A percentile compares a stretch with the other conserved stretches of the same genome.
phyloP scores from a whole-genome alignment of 2,329 filamentous ascomycete species.

The Claviceps africana region DNA sequence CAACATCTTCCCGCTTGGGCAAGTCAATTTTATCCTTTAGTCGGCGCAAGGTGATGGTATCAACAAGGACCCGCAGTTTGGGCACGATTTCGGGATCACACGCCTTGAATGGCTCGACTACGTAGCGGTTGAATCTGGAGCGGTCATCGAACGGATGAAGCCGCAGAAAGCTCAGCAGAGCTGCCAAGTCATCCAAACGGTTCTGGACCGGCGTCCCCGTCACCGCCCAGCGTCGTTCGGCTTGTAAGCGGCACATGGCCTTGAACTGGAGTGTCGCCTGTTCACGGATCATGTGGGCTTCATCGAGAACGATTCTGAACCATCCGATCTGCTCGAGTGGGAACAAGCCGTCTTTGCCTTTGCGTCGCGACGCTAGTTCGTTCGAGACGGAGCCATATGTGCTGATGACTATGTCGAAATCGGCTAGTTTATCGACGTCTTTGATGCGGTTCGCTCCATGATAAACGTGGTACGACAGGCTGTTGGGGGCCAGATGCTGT shows the following conservation, averaged over 20 bases:
- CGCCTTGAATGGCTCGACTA: conserved; percentile 73
- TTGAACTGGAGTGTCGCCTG: conserved; percentile 70
- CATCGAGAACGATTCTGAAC: conserved; percentile 88
- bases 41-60: conserved; percentile 84
- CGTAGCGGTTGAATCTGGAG: conserved; percentile 60
- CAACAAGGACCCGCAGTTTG: conserved; percentile 76
- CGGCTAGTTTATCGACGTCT: conserved; percentile 50
- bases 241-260: conserved; percentile 65
- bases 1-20: conserved; percentile 56
- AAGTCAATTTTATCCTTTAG: conserved; percentile 85
- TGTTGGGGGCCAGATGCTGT: conserved; percentile 54
- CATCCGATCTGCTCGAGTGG: conserved; percentile 71
- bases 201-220: conserved; percentile 96
- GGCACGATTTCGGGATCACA: conserved; percentile 73
- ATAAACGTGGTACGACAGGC: conserved; percentile 66
- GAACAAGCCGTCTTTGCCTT: conserved; percentile 42
- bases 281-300: conserved; percentile 89
- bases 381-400: conserved; percentile 82
- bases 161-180: conserved; percentile 72
- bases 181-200: conserved; percentile 75
- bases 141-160: conserved; percentile 75
- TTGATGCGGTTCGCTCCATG: conserved; percentile 68
- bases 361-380: conserved; percentile 54
- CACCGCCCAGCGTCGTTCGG: conserved; percentile 85
- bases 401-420: conserved; percentile 76